phyloP scores from a whole-genome alignment of 768 basidiomycete species.

The Suillus subluteus region DNA sequence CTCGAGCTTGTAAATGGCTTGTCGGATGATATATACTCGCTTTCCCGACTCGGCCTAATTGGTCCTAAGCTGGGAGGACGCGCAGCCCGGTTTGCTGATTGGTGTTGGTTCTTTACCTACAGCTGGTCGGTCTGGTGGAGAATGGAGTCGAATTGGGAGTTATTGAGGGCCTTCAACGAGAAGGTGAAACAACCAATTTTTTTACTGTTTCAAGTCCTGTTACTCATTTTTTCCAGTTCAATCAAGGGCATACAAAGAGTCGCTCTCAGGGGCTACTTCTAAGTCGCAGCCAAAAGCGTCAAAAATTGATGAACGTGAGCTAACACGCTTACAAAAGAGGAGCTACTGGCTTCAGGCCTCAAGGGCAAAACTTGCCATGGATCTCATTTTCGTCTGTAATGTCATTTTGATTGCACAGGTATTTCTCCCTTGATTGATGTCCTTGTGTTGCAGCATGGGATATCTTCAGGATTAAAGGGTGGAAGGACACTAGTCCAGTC shows the following conservation, averaged over 20 bases:
- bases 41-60: constrained; percentile 70
- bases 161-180: constrained; percentile 61
- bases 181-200: constrained; percentile 46
- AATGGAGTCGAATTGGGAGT: constrained; percentile 80
- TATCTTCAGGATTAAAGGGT: constrained; percentile 70
- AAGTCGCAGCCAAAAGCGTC: constrained; percentile 64
- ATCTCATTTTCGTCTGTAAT: constrained; percentile 87
- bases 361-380: constrained; percentile 76
- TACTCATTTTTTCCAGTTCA: constrained; percentile 53
- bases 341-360: constrained; percentile 78
- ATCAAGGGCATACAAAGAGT: constrained; percentile 72
- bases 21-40: constrained; percentile 82
- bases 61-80: constrained; percentile 65
- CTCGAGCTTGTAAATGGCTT: constrained; percentile 75
- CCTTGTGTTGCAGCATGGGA: constrained; percentile 64
- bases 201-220: background rate
- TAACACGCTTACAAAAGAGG: constrained; percentile 66
- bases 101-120: constrained; percentile 88
- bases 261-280: constrained; percentile 68
- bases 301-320: constrained; percentile 72
- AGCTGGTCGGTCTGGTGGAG: constrained; percentile 79
- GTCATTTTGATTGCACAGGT: constrained; percentile 32
- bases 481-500: constrained; percentile 63
- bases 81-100: constrained; percentile 77
- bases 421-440: background rate